Conservation (phyloP, 768 basidiomycete genomes). For the Boletus edulis region DNA sequence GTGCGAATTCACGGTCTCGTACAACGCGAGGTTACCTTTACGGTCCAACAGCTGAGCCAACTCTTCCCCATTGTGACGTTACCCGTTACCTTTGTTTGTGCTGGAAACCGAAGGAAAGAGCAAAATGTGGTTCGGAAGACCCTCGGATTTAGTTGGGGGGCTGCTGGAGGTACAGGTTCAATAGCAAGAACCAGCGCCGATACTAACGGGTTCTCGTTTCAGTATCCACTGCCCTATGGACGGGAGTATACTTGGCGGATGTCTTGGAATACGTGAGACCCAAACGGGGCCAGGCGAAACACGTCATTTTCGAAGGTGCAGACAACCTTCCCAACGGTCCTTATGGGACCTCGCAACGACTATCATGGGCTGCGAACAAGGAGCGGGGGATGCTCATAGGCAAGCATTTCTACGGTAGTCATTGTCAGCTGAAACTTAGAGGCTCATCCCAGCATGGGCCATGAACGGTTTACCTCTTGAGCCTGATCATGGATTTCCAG, state of each 20-base stretch:
- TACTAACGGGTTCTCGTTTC: conserved; percentile 1
- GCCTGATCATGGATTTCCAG: conserved; percentile 64
- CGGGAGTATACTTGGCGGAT: conserved; percentile 57
- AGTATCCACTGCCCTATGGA: conserved; percentile 55
- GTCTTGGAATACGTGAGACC: conserved; percentile 48
- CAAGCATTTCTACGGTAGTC: conserved; percentile 6
- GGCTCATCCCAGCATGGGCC: conserved; percentile 37
- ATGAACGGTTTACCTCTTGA: conserved; percentile 61
- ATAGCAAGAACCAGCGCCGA: neutral
- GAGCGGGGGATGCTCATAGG: conserved; percentile 50
- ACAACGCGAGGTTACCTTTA: conserved; percentile 35
- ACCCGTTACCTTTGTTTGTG: conserved; percentile 61
- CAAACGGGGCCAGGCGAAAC: conserved; percentile 34
- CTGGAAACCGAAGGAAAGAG: conserved; percentile 64
- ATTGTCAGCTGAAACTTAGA: neutral
- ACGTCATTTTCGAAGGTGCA: conserved; percentile 59
- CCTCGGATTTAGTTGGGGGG: conserved; percentile 57
- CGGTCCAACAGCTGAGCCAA: conserved; percentile 42
- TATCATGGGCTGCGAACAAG: conserved; percentile 45
- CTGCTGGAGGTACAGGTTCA: conserved; percentile 35
- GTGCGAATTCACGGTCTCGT: conserved; percentile 42
- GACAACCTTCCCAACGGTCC: conserved; percentile 58
- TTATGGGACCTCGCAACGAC: conserved; percentile 52
- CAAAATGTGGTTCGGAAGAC: conserved; percentile 60
- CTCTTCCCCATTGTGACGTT: conserved; percentile 54